Base-by-base conservation (phyloP, 768 basidiomycete genomes). In the Mycena rebaudengoi region DNA sequence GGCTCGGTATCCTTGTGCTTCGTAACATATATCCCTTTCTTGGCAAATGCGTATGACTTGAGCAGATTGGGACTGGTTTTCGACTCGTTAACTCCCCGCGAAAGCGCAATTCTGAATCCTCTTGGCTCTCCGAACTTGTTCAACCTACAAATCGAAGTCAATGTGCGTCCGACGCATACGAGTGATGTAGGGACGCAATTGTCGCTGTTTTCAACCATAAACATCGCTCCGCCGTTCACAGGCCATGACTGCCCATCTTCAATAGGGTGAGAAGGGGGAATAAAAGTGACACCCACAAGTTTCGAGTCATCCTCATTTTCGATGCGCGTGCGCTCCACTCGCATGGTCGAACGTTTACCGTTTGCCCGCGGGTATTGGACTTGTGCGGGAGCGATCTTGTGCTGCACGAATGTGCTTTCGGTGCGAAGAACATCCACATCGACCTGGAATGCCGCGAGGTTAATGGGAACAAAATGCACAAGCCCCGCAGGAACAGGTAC, bases 1-100 rank as follows among this genome's bases (percentile, higher is more conserved):
- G 80, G 83, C 70, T 87, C 86, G 0, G 79, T 79, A 28, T 87
- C 86, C 68, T 87, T 85, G 43, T 80, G 78, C 64, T 74, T 73
- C 23, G 83, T 80, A 5, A 86, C 76, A 4, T 81, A 81, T n/a
- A 85, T 71, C 49, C 80, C 81, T 69, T 86, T 81, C 28, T 82
- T 80, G 5, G 85, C 85, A 81, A 85, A 87, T 58, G 85, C 81
- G 20, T 78, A 82, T 41, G 85, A 86, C 37, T 83, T 80, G 60
- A 85, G 72, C 13, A 84, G 75, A 10, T 84, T 79, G 14, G 62
- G 37, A 18, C 66, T 64, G 25, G 33, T 6, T 16, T n/a, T 57
- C 35, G 46, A 12, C 26, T 33, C 28, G 54, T 12, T 21, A 5
- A 14, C 66, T 37, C 66, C 66, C 12, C 66, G 52, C 6, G 82